A percentile compares a stretch with the other conserved stretches of the same genome.
phyloP scores from a whole-genome alignment of 2,329 filamentous ascomycete genomes.

The Sclerotiophoma versabilis region DNA sequence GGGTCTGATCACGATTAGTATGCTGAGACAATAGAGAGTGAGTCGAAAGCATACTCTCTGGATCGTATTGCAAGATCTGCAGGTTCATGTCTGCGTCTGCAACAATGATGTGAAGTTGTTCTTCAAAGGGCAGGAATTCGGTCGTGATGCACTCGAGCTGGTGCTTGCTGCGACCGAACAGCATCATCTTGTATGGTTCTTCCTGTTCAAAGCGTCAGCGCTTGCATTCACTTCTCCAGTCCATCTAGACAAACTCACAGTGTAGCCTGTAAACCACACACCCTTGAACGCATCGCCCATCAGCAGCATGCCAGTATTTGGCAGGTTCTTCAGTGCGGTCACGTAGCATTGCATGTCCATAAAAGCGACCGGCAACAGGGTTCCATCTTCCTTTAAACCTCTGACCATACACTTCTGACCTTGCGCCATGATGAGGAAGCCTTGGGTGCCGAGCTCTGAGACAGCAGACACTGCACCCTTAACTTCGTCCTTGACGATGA shows the following conservation, averaged over 20 bases:
- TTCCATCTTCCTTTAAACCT: conserved; percentile 93
- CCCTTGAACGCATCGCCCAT: conserved; percentile 93
- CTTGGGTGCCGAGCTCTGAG: conserved; percentile 84
- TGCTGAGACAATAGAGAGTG: not conserved
- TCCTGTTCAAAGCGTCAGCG: conserved; percentile 59
- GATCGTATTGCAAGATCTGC: conserved; percentile 91
- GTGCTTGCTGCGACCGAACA: conserved; percentile 86
- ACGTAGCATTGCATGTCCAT: conserved; percentile 98
- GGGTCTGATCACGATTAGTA: conserved; percentile 67
- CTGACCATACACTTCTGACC: conserved; percentile 98
- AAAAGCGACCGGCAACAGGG: conserved; percentile 90
- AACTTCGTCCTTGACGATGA: conserved; percentile 88
- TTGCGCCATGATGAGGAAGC: conserved; percentile 87
- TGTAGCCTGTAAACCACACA: conserved; percentile 95
- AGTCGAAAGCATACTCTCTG: conserved; percentile 73
- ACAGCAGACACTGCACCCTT: conserved; percentile 90
- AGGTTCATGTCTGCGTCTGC: conserved; percentile 86
- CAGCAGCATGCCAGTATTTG: conserved; percentile 82
- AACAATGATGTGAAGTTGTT: conserved; percentile 81
- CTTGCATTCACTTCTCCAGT: too few species aligned
- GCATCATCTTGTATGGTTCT: conserved; percentile 93
- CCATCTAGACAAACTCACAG: conserved; percentile 55
- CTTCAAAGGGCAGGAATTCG: conserved; percentile 87
- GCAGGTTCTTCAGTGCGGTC: conserved; percentile 81
- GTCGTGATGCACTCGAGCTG: conserved; percentile 79